A percentile compares a stretch with the other conserved stretches of the same genome.
Conservation (phyloP, 2,329 filamentous ascomycete species). For the Ascochyta pisi region DNA sequence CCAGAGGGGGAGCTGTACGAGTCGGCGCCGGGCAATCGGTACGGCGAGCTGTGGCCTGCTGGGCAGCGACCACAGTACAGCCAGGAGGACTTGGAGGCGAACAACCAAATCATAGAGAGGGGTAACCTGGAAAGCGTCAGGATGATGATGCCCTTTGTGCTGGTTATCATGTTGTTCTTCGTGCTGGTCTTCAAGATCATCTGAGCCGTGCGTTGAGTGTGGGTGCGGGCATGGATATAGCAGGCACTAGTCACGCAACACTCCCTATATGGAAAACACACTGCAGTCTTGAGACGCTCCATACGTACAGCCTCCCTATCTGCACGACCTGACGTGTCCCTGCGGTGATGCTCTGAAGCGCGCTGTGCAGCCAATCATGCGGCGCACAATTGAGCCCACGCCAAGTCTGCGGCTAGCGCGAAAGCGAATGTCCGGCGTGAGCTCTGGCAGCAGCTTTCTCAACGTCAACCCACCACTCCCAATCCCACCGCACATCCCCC, state of each 20-base stretch:
- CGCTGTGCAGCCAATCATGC: slow-evolving; percentile 6
- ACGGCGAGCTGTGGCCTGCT: slow-evolving; percentile 53
- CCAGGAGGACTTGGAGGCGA: slow-evolving; percentile 25
- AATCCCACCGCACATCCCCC: slow-evolving; percentile 27
- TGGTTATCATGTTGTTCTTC: slow-evolving; percentile 61
- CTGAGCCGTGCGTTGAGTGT: not conserved
- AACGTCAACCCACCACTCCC: slow-evolving; percentile 28
- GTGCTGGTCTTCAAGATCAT: slow-evolving; percentile 50
- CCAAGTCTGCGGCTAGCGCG: slow-evolving; percentile 12
- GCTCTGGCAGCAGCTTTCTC: slow-evolving; percentile 27
- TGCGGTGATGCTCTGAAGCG: not conserved
- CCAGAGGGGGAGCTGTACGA: slow-evolving; percentile 59
- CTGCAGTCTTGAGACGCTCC: not conserved
- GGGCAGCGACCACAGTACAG: slow-evolving; percentile 21
- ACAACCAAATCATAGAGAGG: slow-evolving; percentile 27
- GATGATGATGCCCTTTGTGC: slow-evolving; percentile 64
- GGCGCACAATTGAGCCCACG: not conserved
- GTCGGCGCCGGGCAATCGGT: slow-evolving; percentile 58
- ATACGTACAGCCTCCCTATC: not conserved
- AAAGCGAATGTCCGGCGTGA: slow-evolving; percentile 5
- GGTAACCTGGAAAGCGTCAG: slow-evolving; percentile 56
- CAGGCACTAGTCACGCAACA: not conserved
- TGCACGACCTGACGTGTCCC: not conserved
- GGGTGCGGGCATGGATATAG: not conserved
- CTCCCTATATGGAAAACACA: not conserved